phyloP scores from a whole-genome alignment of 768 basidiomycete species.

The Pulveroboletus sp. region DNA sequence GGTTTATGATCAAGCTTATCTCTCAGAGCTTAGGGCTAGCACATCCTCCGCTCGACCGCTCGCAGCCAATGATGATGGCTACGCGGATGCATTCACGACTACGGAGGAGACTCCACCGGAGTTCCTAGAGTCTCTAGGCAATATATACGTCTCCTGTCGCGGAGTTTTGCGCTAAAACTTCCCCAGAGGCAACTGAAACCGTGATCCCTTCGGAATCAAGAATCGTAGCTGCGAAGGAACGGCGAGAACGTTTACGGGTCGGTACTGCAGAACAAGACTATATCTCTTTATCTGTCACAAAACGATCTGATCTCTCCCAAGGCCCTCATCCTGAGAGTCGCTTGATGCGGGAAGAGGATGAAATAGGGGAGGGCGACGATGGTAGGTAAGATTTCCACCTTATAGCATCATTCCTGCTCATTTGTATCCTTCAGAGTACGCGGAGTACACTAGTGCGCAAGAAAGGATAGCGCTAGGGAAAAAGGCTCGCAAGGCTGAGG shows the following conservation, averaged over 20 bases:
- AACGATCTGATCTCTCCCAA: constrained; percentile 45
- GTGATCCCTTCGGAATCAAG: constrained; percentile 67
- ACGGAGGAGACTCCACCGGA: constrained; percentile 39
- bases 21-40: constrained; percentile 74
- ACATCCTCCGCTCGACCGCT: constrained; percentile 56
- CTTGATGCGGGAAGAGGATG: constrained; percentile 80
- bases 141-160: not conserved
- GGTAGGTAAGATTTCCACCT: constrained; percentile 42
- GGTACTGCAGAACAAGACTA: constrained; percentile 58
- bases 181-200: constrained; percentile 36
- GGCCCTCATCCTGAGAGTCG: constrained; percentile 86
- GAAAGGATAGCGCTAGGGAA: constrained; percentile 84
- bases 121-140: constrained; percentile 29
- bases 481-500: constrained; percentile 70
- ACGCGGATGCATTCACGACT: constrained; percentile 46
- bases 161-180: constrained; percentile 1
- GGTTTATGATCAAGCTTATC: constrained; percentile 66
- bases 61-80: constrained; percentile 36
- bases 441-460: constrained; percentile 84
- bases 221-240: constrained; percentile 69
- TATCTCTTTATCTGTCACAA: constrained; percentile 70
- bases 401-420: constrained; percentile 4
- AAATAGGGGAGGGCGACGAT: constrained; percentile 83
- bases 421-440: constrained; percentile 51
- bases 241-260: constrained; percentile 61